These are phyloP conservation scores for Sclerotinia trifoliorum DNA, from an alignment of 2,329 filamentous ascomycete species.

Conservation along the genomic window DNA sequence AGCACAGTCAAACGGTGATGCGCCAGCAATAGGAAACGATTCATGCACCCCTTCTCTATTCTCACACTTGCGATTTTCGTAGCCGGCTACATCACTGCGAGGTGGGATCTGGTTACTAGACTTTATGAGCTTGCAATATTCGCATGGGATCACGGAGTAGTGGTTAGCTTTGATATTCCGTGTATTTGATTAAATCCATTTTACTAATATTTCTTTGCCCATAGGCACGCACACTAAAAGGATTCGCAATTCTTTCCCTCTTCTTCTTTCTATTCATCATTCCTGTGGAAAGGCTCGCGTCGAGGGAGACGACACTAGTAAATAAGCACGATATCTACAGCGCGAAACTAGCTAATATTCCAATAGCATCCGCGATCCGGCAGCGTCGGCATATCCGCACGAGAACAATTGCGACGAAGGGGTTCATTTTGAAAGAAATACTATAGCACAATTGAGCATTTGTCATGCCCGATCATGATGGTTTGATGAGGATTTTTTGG, in stretches of 20 bases:
- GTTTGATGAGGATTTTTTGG: constrained; percentile 98
- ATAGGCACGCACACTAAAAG: constrained; percentile 81
- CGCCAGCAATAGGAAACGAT: constrained; percentile 38
- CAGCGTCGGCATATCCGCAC: constrained; percentile 81
- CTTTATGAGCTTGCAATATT: constrained; percentile 97
- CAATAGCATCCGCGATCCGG: constrained; percentile 76
- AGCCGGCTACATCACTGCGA: constrained; percentile 98
- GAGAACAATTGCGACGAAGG: constrained; percentile 89
- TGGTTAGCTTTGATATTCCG: constrained; percentile 54
- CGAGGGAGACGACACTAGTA: constrained; percentile 77
- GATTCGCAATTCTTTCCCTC: constrained; percentile 76
- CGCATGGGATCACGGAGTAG: constrained; percentile 97
- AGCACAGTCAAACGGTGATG: constrained; percentile 30
- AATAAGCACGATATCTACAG: constrained; percentile 39
- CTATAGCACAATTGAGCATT: constrained; percentile 25
- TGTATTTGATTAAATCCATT: neutral
- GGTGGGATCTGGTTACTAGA: constrained; percentile 96
- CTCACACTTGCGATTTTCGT: constrained; percentile 97
- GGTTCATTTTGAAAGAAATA: constrained; percentile 74
- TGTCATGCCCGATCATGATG: constrained; percentile 74
- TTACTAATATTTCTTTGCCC: constrained; percentile 24
- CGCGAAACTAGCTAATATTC: constrained; percentile 32
- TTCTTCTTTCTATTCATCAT: constrained; percentile 83
- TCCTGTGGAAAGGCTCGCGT: constrained; percentile 79
- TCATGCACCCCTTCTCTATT: constrained; percentile 96